Conservation (phyloP, 805 yeast genomes). For the Metschnikowia aberdeeniae region DNA sequence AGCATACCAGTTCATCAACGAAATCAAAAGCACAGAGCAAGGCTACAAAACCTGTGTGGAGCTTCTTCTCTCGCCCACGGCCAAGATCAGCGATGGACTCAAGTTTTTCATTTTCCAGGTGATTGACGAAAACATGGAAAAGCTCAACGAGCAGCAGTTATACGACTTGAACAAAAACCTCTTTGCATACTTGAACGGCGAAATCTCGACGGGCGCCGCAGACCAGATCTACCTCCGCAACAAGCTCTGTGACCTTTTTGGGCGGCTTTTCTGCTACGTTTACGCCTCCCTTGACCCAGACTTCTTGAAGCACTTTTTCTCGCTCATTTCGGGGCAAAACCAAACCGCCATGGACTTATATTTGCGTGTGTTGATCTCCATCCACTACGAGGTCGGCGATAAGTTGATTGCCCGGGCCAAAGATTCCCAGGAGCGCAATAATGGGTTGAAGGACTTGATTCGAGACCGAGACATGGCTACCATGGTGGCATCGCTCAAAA, state of each 20-base stretch:
- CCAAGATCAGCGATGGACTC: slow-evolving; percentile 46
- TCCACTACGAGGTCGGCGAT: slow-evolving; percentile 93
- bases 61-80: slow-evolving; percentile 28
- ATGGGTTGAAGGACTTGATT: slow-evolving; percentile 73
- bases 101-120: slow-evolving; percentile 70
- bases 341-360: slow-evolving; percentile 55
- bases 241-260: slow-evolving; percentile 33
- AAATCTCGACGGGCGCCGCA: slow-evolving; percentile 16
- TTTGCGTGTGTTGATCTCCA: slow-evolving; percentile 63
- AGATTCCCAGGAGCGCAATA: slow-evolving; percentile 60
- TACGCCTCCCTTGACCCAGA: slow-evolving; percentile 30
- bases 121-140: slow-evolving; percentile 51
- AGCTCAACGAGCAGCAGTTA: slow-evolving; percentile 44
- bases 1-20: slow-evolving; percentile 50
- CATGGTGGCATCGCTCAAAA: slow-evolving; percentile 65
- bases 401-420: slow-evolving; percentile 72
- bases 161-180: slow-evolving; percentile 44
- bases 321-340: slow-evolving; percentile 17
- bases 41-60: slow-evolving; percentile 56
- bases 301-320: slow-evolving; percentile 31
- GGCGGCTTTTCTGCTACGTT: slow-evolving; percentile 32
- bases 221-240: slow-evolving; percentile 34
- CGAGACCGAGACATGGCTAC: slow-evolving; percentile 69
- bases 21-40: slow-evolving; percentile 49
- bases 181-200: slow-evolving; percentile 39